These are phyloP conservation scores for Penicillium rolfsii DNA, from an alignment of 2,329 filamentous ascomycete species.

Conservation along the genomic window DNA sequence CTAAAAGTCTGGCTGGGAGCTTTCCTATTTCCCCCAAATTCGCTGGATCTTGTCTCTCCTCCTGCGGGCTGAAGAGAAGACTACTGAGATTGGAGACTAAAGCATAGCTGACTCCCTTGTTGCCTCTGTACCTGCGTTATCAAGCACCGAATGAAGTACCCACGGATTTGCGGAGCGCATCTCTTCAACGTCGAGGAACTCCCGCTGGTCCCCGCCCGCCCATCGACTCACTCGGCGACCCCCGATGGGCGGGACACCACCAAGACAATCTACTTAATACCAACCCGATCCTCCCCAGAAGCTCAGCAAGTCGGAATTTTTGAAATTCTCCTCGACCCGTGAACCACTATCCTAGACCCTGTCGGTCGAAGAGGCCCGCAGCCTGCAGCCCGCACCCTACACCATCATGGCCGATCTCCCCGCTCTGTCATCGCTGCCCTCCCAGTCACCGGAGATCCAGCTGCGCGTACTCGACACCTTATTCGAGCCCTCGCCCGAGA, in stretches of 20 bases:
- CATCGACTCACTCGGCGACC: conserved; percentile 21
- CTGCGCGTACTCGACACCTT: conserved; percentile 69
- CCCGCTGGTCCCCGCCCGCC: conserved; percentile 18
- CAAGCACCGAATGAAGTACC: too few relatives aligned
- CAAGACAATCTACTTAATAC: conserved; percentile 5
- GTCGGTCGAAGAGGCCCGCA: not conserved
- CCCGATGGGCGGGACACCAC: conserved; percentile 19
- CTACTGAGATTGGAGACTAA: too few relatives aligned
- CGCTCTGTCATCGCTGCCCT: conserved; percentile 58
- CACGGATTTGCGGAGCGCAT: too few relatives aligned
- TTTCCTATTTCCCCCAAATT: too few relatives aligned
- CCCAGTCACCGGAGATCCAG: conserved; percentile 59
- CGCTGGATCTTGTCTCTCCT: too few relatives aligned
- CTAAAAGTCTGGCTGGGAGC: too few relatives aligned
- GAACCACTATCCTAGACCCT: not conserved
- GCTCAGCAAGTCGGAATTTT: not conserved
- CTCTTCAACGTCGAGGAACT: too few relatives aligned
- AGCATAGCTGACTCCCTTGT: too few relatives aligned
- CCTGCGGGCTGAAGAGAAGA: too few relatives aligned
- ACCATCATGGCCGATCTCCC: conserved; percentile 55
- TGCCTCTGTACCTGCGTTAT: too few relatives aligned
- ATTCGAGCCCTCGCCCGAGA: conserved; percentile 78
- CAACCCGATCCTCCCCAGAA: not conserved
- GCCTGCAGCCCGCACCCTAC: not conserved
- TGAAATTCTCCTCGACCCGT: not conserved